Evolutionary conservation across 1,284 basidiomycete genomes (phyloP).

Genomic region (Ceratobasidium sp.): DNA sequence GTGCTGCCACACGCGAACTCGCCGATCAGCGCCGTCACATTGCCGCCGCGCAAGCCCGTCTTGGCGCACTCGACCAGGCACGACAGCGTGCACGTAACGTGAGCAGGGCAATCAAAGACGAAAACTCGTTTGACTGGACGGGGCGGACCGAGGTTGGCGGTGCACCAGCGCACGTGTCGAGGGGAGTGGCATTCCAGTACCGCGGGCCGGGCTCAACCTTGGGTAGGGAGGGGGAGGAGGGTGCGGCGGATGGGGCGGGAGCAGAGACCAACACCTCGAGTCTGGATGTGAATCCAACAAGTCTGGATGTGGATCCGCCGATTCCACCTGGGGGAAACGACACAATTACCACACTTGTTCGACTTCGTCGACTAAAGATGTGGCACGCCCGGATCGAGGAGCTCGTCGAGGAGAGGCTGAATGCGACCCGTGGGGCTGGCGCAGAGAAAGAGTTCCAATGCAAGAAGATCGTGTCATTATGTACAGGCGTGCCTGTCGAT

Average conservation of each 20-base stretch:
- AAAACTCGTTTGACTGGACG: slow-evolving; percentile 86
- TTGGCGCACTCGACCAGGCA: slow-evolving; percentile 78
- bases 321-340: slow-evolving; percentile 57
- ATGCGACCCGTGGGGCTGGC: slow-evolving; percentile 75
- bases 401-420: slow-evolving; percentile 72
- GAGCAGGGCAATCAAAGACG: slow-evolving; percentile 75
- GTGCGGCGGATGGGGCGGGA: background rate
- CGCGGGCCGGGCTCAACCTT: slow-evolving; percentile 69
- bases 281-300: slow-evolving; percentile 45
- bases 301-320: slow-evolving; percentile 47
- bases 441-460: slow-evolving; percentile 88
- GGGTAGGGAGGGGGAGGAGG: slow-evolving; percentile 54
- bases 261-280: background rate
- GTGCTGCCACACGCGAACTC: slow-evolving; percentile 87
- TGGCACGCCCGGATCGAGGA: slow-evolving; percentile 84
- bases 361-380: slow-evolving; percentile 73
- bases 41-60: slow-evolving; percentile 70
- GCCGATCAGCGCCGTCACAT: slow-evolving; percentile 88
- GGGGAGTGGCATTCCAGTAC: slow-evolving; percentile 67
- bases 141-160: slow-evolving; percentile 76
- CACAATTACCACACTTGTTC: slow-evolving; percentile 66
- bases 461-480: slow-evolving; percentile 88
- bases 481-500: slow-evolving; percentile 85
- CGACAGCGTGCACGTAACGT: slow-evolving; percentile 80
- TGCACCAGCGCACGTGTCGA: slow-evolving; percentile 55